phyloP scores from a whole-genome alignment of 257 asterid genomes.

The Solanum pimpinellifolium region DNA sequence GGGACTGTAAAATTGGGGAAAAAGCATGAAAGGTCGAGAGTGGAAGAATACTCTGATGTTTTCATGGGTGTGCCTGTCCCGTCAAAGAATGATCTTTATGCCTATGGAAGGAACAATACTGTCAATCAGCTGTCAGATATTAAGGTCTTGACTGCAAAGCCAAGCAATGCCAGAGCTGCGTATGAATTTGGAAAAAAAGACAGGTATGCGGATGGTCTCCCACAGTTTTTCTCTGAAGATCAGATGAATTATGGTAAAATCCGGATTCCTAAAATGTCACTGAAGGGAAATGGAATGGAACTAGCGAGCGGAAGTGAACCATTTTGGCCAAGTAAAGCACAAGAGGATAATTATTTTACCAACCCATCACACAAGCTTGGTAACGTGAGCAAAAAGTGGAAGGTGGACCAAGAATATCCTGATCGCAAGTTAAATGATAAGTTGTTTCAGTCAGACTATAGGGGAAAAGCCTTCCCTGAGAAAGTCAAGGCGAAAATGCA shows the following conservation, averaged over 20 bases:
- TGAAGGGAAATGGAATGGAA: slow-evolving; percentile 51
- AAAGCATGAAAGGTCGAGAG: slow-evolving; percentile 36
- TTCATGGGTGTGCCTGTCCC: slow-evolving; percentile 30
- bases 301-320: slow-evolving; percentile 40
- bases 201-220: slow-evolving; percentile 36
- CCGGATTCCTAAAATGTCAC: slow-evolving; percentile 36
- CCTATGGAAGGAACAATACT: slow-evolving; percentile 52
- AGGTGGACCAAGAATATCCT: slow-evolving; percentile 36
- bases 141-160: slow-evolving; percentile 61
- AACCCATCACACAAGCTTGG: slow-evolving; percentile 32
- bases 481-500: slow-evolving; percentile 30
- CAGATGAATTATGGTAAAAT: slow-evolving; percentile 54
- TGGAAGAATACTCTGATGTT: slow-evolving; percentile 38
- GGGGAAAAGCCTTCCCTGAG: slow-evolving; percentile 33
- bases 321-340: slow-evolving; percentile 35
- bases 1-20: slow-evolving; percentile 39
- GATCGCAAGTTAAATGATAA: slow-evolving; percentile 39
- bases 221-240: slow-evolving; percentile 42
- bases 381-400: slow-evolving; percentile 55
- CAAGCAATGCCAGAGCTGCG: slow-evolving; percentile 36
- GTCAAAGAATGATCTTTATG: slow-evolving; percentile 34
- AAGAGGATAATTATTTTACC: slow-evolving; percentile 36
- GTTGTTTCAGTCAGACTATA: slow-evolving; percentile 36
- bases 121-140: slow-evolving; percentile 79
- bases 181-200: slow-evolving; percentile 41